phyloP scores from a whole-genome alignment of 2,329 filamentous ascomycete genomes.

The Graphilbum ipis-grandicollis region DNA sequence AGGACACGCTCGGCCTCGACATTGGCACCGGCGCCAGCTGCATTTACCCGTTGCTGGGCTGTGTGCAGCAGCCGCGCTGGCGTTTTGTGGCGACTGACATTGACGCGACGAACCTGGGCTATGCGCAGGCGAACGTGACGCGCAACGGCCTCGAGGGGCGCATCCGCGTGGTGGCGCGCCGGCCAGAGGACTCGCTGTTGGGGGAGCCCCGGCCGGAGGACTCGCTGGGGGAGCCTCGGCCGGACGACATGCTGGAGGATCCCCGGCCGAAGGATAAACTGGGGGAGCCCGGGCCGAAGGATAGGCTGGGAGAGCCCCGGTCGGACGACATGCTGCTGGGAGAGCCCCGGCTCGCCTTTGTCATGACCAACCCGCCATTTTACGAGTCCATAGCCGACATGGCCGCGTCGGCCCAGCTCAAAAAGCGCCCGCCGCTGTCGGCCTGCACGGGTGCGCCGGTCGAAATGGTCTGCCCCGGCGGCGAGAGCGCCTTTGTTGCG shows the following conservation, averaged over 20 bases:
- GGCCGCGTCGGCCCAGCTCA: conserved; percentile 42
- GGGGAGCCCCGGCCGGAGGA: conserved; percentile 35
- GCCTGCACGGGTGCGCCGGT: conserved; percentile 59
- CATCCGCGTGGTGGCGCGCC: conserved; percentile 44
- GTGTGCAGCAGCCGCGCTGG: conserved; percentile 50
- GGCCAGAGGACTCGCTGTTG: conserved; percentile 35
- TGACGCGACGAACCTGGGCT: conserved; percentile 50
- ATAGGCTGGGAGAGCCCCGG: too few relatives aligned
- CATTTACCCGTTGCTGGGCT: conserved; percentile 78
- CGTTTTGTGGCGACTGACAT: conserved; percentile 62
- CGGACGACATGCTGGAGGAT: too few relatives aligned
- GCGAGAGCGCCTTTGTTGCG: conserved; percentile 82
- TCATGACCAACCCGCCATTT: conserved; percentile 91
- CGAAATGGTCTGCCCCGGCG: conserved; percentile 67
- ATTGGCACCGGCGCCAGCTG: conserved; percentile 82
- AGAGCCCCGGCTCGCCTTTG: conserved; percentile 44
- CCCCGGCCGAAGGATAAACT: too few relatives aligned
- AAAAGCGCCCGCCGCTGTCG: conserved; percentile 50
- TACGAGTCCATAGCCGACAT: conserved; percentile 63
- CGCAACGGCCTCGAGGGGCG: conserved; percentile 46
- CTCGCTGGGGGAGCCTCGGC: neutral
- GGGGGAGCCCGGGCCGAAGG: neutral
- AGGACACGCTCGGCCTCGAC: conserved; percentile 50
- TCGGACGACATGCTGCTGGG: too few relatives aligned
- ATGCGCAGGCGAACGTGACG: conserved; percentile 48